Evolutionary conservation across 306 rosid genomes (phyloP), one percentile per base, ranked within the genome.

Genomic region (Aeschynomene evenia): DNA sequence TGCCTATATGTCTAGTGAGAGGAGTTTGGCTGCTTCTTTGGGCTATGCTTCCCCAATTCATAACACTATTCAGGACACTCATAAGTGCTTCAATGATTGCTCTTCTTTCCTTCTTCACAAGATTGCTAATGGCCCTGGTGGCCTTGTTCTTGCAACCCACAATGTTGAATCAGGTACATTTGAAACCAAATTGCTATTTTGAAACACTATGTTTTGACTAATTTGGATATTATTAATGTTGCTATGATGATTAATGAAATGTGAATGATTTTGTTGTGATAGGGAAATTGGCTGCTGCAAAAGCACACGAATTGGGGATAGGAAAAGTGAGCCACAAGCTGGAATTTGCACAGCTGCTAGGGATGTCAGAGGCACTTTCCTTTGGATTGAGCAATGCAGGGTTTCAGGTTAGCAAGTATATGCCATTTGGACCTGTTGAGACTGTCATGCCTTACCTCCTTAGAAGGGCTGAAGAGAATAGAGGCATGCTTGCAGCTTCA

Each of bases 281-380:
- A 89, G 99, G 97, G 79, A 84, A 74, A 87, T 3, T 91, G 75
- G 97, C 96, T 1, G 92, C 88, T 11, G 82, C 72, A 24, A 94
- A 83, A 73, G 97, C 97, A 4, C 75, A 75, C 13, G 99, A 91
- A 8, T 1, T 91, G 14, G 99, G 99, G 72, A 76, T 89, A 3
- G 92, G 82, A 61, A 91, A 83, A 65, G 86, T 94, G 81, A 80
- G 75, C 74, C 81, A 79, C 33, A 94, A 83, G 82, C 79, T 94
- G 1, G 96, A 94, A 68, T 94, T 94, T 68, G 99, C 99, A 4
- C 97, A 91, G 63, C 84, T 94, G 10, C 79, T 79, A 33, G 99
- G 99, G 46, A 94, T 94, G 99, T 80, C 97, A 4, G 99, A 94
- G 33, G 87, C 91, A 10, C 85, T 94, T 21, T 94, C 99, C 16